Conservation (phyloP, 257 asterid species). For the Mitragyna speciosa region DNA sequence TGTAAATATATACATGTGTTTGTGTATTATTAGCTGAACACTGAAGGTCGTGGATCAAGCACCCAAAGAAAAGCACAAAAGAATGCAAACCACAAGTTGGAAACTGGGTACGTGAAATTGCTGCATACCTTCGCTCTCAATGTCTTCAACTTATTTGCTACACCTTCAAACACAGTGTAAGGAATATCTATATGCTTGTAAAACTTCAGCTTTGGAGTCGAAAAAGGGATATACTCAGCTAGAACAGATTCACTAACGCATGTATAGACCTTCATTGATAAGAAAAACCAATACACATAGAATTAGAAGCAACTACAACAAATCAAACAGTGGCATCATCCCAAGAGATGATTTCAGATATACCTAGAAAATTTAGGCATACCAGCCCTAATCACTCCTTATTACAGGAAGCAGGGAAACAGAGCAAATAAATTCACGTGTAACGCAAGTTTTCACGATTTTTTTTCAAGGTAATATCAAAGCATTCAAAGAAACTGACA, state of each 20-base stretch:
- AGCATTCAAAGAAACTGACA: no score
- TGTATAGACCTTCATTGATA: constrained; percentile 64
- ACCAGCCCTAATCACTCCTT: no score
- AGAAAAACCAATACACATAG: constrained; percentile 2
- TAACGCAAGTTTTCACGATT: no score
- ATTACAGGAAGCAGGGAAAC: no score
- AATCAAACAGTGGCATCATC: no score
- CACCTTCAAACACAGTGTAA: constrained; percentile 5
- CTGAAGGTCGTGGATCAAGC: not conserved
- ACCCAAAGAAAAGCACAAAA: not conserved
- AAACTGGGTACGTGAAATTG: not conserved
- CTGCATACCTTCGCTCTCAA: constrained; percentile 44
- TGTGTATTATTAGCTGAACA: not conserved
- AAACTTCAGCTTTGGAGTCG: constrained; percentile 52
- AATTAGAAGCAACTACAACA: no score
- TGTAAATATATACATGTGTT: no score
- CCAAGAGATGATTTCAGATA: no score
- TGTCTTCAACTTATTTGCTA: constrained; percentile 29
- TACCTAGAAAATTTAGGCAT: no score
- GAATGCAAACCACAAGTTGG: not conserved
- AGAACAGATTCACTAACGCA: constrained; percentile 54
- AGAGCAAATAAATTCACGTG: no score
- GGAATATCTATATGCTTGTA: constrained; percentile 42
- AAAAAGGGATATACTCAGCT: constrained; percentile 46
- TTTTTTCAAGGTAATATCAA: no score